A percentile compares a stretch with the other conserved stretches of the same genome.
Evolutionary conservation across 495 filamentous ascomycete genomes (phyloP).

Genomic region (Hypoxylon rickii): DNA sequence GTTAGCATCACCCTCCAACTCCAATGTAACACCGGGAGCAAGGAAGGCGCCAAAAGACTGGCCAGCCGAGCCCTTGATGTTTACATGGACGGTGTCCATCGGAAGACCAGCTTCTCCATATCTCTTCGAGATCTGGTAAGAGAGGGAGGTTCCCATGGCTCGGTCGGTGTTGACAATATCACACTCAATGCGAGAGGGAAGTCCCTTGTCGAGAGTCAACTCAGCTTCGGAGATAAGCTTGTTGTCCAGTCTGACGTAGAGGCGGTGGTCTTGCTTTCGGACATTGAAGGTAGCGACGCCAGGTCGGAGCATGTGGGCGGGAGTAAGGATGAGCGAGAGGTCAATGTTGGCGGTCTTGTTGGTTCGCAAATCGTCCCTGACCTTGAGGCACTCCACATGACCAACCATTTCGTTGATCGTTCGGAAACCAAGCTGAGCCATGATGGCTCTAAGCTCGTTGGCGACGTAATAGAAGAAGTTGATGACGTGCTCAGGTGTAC

Average conservation of each 20-base stretch:
- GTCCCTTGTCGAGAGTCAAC: conserved; percentile 92
- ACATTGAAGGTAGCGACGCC: conserved; percentile 99
- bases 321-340: conserved; percentile 92
- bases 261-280: conserved; percentile 93
- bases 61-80: conserved; percentile 97
- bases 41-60: conserved; percentile 98
- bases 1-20: conserved; percentile 96
- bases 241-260: conserved; percentile 95
- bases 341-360: conserved; percentile 94
- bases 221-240: conserved; percentile 98
- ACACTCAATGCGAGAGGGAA: conserved; percentile 93
- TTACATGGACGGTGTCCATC: conserved; percentile 94
- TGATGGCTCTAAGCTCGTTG: conserved; percentile 97
- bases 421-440: conserved; percentile 94
- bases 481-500: conserved; percentile 96
- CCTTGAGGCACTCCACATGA: conserved; percentile 82
- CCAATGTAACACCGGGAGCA: conserved; percentile 91
- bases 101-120: conserved; percentile 92
- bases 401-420: conserved; percentile 99
- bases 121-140: conserved; percentile 92
- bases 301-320: conserved; percentile 92
- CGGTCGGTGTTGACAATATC: conserved; percentile 99
- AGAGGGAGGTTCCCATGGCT: conserved; percentile 90
- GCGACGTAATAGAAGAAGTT: conserved; percentile 99
- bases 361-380: conserved; percentile 86